A percentile compares a stretch with the other conserved stretches of the same genome.
Evolutionary conservation across 495 filamentous ascomycete species (phyloP).

Genomic region (Neurospora sp.): DNA sequence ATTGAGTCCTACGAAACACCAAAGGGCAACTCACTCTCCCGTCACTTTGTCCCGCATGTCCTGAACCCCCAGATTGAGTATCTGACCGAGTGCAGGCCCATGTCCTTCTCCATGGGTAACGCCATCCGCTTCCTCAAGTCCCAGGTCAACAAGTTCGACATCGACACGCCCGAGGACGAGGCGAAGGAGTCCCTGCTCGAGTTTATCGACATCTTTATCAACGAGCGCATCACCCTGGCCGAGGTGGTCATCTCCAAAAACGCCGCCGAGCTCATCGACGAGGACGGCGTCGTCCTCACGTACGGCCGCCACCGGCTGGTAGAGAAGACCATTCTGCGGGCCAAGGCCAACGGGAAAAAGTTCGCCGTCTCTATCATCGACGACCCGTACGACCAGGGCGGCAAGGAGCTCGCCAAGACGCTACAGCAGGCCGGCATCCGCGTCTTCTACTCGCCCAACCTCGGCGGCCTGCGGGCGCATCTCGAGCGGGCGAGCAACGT

Average conservation of each 20-base stretch:
- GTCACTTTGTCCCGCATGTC: slow-evolving; percentile 84
- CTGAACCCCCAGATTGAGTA: slow-evolving; percentile 93
- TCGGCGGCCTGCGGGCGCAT: slow-evolving; percentile 62
- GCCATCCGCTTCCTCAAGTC: slow-evolving; percentile 90
- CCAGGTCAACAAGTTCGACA: slow-evolving; percentile 75
- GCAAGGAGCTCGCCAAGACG: slow-evolving; percentile 59
- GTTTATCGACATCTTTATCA: slow-evolving; percentile 82
- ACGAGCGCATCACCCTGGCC: slow-evolving; percentile 77
- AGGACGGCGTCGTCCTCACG: slow-evolving; percentile 76
- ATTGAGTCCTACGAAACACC: slow-evolving; percentile 89
- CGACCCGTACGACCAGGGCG: slow-evolving; percentile 63
- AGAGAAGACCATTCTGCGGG: slow-evolving; percentile 63
- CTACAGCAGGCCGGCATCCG: slow-evolving; percentile 59
- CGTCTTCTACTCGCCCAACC: slow-evolving; percentile 66
- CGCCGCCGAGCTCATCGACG: slow-evolving; percentile 56
- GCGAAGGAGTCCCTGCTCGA: slow-evolving; percentile 69
- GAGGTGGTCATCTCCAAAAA: slow-evolving; percentile 73
- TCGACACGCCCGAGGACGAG: slow-evolving; percentile 61
- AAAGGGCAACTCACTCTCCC: slow-evolving; percentile 65
- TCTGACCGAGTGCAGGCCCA: slow-evolving; percentile 80
- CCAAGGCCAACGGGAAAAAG: slow-evolving; percentile 45
- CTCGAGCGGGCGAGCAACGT: slow-evolving; percentile 69
- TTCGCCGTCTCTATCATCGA: slow-evolving; percentile 86
- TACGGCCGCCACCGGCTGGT: slow-evolving; percentile 85
- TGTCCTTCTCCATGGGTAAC: slow-evolving; percentile 91